phyloP scores from a whole-genome alignment of 2,329 filamentous ascomycete species.

The Triangularia verruculosa region DNA sequence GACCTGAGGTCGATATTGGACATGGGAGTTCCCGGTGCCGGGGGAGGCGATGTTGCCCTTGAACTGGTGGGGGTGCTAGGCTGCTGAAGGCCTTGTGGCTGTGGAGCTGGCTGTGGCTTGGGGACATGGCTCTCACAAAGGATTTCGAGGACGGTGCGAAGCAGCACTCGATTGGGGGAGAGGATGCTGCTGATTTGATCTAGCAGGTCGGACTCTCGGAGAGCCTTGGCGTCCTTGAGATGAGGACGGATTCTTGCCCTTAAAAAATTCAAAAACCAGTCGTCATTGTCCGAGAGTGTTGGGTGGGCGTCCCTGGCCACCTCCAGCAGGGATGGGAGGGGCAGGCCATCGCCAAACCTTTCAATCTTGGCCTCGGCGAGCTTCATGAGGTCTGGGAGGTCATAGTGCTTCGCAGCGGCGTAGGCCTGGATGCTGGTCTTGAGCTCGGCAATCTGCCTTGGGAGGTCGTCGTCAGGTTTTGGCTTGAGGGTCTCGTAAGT shows the following conservation, averaged over 20 bases:
- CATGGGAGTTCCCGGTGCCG: conserved; percentile 12
- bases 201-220: conserved; percentile 26
- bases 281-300: conserved; percentile 26
- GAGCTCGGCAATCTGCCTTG: conserved; percentile 27
- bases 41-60: conserved; percentile 18
- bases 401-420: conserved; percentile 26
- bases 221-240: conserved; percentile 25
- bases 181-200: conserved; percentile 29
- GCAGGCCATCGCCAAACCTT: conserved; percentile 25
- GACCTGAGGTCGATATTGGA: conserved; percentile 25
- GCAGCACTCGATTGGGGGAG: conserved; percentile 27
- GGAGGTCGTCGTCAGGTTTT: conserved; percentile 17
- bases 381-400: conserved; percentile 27
- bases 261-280: conserved; percentile 29
- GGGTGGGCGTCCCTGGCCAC: conserved; percentile 28
- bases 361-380: conserved; percentile 27
- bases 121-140: conserved; percentile 26
- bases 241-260: conserved; percentile 27
- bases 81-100: background rate
- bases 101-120: conserved; percentile 11
- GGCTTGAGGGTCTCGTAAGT: conserved; percentile 28
- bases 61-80: conserved; percentile 13
- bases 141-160: conserved; percentile 29
- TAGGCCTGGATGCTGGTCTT: conserved; percentile 29
- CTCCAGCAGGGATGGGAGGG: conserved; percentile 27